These are phyloP conservation scores for Phytophthora meadii DNA, from an alignment of 352 stramenopile species.

Conservation along the genomic window DNA sequence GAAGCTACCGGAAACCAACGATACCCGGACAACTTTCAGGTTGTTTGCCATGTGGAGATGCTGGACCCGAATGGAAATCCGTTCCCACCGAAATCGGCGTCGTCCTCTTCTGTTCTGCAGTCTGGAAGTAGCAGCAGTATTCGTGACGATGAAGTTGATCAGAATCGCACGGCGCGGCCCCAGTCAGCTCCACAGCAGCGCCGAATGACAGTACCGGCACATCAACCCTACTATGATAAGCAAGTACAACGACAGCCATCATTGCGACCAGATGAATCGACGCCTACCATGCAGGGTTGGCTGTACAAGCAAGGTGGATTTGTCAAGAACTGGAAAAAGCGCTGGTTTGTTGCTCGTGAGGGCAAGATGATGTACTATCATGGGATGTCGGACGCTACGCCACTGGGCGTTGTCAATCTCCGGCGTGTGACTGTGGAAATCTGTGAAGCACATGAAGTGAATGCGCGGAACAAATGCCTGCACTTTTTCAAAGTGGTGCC, in stretches of 20 bases:
- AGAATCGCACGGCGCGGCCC: constrained; percentile 10
- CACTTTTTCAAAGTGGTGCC: constrained; percentile 81
- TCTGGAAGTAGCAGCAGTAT: constrained; percentile 32
- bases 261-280: constrained; percentile 32
- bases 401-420: constrained; percentile 72
- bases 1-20: constrained; percentile 57
- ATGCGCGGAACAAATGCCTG: constrained; percentile 61
- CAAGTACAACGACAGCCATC: constrained; percentile 25
- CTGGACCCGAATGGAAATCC: constrained; percentile 36
- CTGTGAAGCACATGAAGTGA: constrained; percentile 63
- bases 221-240: constrained; percentile 21
- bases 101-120: constrained; percentile 29
- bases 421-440: constrained; percentile 64
- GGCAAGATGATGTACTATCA: constrained; percentile 85
- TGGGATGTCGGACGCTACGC: constrained; percentile 65
- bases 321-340: constrained; percentile 87
- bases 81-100: constrained; percentile 27
- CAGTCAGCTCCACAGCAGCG: constrained; percentile 33
- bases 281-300: constrained; percentile 69
- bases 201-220: constrained; percentile 35
- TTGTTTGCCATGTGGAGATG: constrained; percentile 62
- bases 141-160: constrained; percentile 27
- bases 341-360: constrained; percentile 85
- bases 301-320: constrained; percentile 83
- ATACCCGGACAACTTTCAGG: constrained; percentile 62